Evolutionary conservation across 768 basidiomycete genomes (phyloP), one percentile per base, ranked within the genome.

Genomic region (Flagelloscypha sp.): DNA sequence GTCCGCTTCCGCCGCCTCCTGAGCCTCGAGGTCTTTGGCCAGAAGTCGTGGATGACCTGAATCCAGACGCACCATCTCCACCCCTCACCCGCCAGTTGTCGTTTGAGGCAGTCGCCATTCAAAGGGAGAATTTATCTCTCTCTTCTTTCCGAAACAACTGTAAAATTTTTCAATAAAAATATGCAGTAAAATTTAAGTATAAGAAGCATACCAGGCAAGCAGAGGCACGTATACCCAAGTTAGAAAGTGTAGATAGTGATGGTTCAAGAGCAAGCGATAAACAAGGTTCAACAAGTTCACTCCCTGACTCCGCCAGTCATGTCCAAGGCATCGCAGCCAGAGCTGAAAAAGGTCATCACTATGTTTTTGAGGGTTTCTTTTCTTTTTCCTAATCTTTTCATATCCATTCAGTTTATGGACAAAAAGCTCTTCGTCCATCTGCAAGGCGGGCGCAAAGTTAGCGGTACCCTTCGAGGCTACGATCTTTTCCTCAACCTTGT

Each of bases 401-500:
- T 7, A 27, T 25, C 24, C 27, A 30, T 41, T 27, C 21, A 98
- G 87, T 99, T 95, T 56, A 98, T 99, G 93, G 95, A 99, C 74
- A 94, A 97, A 68, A 86, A 84, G 53, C 66, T 98, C 48, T 93
- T 93, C 61, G 69, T 99, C 51, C 79, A 94, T 63, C 68, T 99
- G 6, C 92, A 95, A 55, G 89, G 86, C 30, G 90, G 90, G 37
- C 82, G 94, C 52, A 89, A 88, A 74, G 87, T 99, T 51, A 90
- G 87, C 64, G 95, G 95, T 36, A 80, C 79, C 10, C 65, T 99
- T 33, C 82, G 95, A 44, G 95, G 95, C 35, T 99, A 95, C 60
- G 95, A 99, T 68, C 83, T 99, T 45, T 99, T 99, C 70, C 66
- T 99, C 56, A 99, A 99, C 60, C 72, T 99, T 24, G 95, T 98